Evolutionary conservation across 805 yeast genomes (phyloP).

Genomic region (Schwanniomyces pseudopolymorphus): DNA sequence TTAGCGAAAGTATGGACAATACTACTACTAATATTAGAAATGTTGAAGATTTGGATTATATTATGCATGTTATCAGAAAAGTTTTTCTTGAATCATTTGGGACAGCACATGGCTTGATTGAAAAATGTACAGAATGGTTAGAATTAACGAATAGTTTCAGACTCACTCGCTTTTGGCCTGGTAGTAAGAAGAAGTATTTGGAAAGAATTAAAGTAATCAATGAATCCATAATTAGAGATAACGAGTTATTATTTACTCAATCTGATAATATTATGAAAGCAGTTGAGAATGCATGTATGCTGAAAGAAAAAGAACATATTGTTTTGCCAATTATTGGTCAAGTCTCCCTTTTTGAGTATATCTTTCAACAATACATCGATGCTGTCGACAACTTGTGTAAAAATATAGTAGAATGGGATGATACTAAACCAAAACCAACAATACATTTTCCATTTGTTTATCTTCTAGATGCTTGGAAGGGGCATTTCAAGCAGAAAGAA

Average conservation of each 20-base stretch:
- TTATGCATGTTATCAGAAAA: constrained; percentile 18
- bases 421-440: background rate
- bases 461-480: background rate
- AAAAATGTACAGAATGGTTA: constrained; percentile 22
- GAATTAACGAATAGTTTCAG: constrained; percentile 28
- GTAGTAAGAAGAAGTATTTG: constrained; percentile 8
- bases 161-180: constrained; percentile 14
- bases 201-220: constrained; percentile 15
- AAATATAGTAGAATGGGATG: constrained; percentile 1
- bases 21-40: constrained; percentile 7
- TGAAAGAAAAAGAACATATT: constrained; percentile 1
- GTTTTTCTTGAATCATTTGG: constrained; percentile 16
- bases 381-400: constrained; percentile 1
- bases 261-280: constrained; percentile 6
- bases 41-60: constrained; percentile 23
- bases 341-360: constrained; percentile 1
- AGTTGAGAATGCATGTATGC: constrained; percentile 1
- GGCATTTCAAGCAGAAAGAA: background rate
- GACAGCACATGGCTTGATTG: constrained; percentile 15
- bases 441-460: background rate
- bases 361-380: background rate
- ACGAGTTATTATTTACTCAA: constrained; percentile 7
- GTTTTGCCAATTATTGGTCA: constrained; percentile 3
- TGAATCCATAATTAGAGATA: constrained; percentile 11
- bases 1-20: background rate